Evolutionary conservation across 2,329 filamentous ascomycete species (phyloP).

Genomic region (Fusarium nygamai): DNA sequence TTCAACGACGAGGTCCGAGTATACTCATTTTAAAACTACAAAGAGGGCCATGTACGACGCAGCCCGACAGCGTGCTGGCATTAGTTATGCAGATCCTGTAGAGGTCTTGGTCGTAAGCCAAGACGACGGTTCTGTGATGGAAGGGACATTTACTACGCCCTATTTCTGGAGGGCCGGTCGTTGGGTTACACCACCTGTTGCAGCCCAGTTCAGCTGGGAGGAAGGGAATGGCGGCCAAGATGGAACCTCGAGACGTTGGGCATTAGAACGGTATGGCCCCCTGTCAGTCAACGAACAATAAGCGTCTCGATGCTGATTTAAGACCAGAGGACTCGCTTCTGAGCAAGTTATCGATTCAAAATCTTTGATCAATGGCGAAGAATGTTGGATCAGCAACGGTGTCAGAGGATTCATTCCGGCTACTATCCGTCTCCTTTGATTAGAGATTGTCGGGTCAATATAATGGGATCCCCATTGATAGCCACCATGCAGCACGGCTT

Average conservation of each 20-base stretch:
- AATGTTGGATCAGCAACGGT: constrained; percentile 90
- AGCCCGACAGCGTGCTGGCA: constrained; percentile 70
- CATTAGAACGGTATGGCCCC: constrained; percentile 69
- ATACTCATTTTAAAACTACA: constrained; percentile 89
- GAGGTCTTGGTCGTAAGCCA: constrained; percentile 82
- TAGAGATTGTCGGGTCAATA: neutral
- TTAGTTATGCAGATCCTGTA: constrained; percentile 60
- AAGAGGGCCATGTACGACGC: constrained; percentile 75
- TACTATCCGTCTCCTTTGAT: constrained; percentile 45
- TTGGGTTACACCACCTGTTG: constrained; percentile 85
- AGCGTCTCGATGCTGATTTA: neutral
- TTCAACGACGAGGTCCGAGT: constrained; percentile 62
- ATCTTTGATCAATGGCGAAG: constrained; percentile 75
- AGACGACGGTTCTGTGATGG: constrained; percentile 74
- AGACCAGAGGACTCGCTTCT: constrained; percentile 65
- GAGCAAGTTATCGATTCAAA: constrained; percentile 70
- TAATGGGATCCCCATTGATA: neutral
- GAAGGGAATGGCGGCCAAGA: constrained; percentile 78
- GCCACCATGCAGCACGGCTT: neutral
- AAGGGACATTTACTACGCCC: constrained; percentile 83
- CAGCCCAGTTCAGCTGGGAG: constrained; percentile 48
- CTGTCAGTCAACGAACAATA: neutral
- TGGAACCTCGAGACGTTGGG: constrained; percentile 85
- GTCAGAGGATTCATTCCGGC: constrained; percentile 79
- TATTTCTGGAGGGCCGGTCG: constrained; percentile 78